Percentiles rank a stretch among this genome's conserved stretches.
Conservation (phyloP, 2,329 filamentous ascomycete genomes). For the Samsoniella hepiali region DNA sequence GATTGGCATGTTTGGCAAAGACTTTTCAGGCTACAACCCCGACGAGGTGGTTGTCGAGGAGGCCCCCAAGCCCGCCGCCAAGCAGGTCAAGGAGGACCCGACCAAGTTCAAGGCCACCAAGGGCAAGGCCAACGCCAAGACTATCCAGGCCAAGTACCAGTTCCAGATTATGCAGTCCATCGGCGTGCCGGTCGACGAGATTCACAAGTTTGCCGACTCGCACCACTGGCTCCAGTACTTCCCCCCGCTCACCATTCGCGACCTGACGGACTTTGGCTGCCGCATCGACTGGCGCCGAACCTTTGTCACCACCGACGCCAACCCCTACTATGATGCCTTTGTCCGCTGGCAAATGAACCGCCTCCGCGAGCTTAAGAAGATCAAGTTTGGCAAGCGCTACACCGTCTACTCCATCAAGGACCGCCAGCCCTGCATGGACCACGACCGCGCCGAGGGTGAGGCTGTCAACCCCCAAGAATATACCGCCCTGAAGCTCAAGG, state of each 20-base stretch:
- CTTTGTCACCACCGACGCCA: conserved; percentile 93
- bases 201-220: conserved; percentile 91
- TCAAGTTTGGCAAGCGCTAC: conserved; percentile 89
- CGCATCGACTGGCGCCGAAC: conserved; percentile 91
- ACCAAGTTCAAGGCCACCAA: conserved; percentile 93
- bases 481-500: conserved; percentile 84
- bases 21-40: conserved; percentile 75
- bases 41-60: conserved; percentile 53
- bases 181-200: conserved; percentile 82
- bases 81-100: conserved; percentile 72
- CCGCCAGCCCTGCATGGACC: conserved; percentile 47
- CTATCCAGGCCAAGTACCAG: conserved; percentile 90
- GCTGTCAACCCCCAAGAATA: conserved; percentile 80
- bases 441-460: conserved; percentile 46
- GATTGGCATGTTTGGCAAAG: conserved; percentile 80
- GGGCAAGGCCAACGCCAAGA: conserved; percentile 86
- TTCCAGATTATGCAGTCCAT: conserved; percentile 93
- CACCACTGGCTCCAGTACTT: conserved; percentile 90
- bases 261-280: conserved; percentile 79
- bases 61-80: conserved; percentile 52
- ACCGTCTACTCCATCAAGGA: conserved; percentile 70
- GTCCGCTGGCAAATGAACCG: conserved; percentile 97
- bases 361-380: conserved; percentile 83
- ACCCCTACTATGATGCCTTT: conserved; percentile 95
- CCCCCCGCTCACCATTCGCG: conserved; percentile 57